Conservation (phyloP, 192 early-diverging fungal species). For the Spizellomyces sp. region DNA sequence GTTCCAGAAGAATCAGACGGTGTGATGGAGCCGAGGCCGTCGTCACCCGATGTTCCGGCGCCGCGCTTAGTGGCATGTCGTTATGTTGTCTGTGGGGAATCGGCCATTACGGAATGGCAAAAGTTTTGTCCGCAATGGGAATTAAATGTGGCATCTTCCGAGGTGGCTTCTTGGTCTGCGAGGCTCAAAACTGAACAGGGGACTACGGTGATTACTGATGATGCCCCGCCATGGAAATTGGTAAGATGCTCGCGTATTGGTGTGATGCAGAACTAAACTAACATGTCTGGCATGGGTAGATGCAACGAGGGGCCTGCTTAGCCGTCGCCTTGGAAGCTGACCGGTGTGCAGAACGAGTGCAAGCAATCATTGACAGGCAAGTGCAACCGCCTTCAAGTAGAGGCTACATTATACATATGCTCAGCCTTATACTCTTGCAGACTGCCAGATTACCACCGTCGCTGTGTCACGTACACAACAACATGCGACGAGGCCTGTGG, state of each 20-base stretch:
- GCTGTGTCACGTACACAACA: constrained; percentile 17
- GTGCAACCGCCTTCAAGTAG: no score
- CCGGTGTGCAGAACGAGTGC: constrained; percentile 9
- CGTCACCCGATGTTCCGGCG: background rate
- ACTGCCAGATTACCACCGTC: background rate
- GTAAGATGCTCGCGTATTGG: no score
- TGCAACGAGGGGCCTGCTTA: constrained; percentile 20
- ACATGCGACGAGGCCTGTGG: constrained; percentile 28
- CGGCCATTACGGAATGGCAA: constrained; percentile 17
- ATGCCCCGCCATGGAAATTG: no score
- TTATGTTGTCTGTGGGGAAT: constrained; percentile 5
- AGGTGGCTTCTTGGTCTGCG: no score
- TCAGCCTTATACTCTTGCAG: background rate
- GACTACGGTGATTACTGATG: no score
- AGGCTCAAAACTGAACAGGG: no score
- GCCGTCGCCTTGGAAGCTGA: constrained; percentile 18
- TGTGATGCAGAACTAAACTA: no score
- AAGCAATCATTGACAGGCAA: background rate
- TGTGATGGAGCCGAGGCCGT: background rate
- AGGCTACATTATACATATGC: no score
- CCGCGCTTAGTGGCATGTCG: constrained; percentile 17
- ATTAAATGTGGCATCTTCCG: no score
- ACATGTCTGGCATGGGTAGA: background rate
- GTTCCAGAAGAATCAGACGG: background rate
- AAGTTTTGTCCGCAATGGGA: constrained; percentile 4